Evolutionary conservation across 345 rosid genomes (phyloP).

Genomic region (Camelina hispida): DNA sequence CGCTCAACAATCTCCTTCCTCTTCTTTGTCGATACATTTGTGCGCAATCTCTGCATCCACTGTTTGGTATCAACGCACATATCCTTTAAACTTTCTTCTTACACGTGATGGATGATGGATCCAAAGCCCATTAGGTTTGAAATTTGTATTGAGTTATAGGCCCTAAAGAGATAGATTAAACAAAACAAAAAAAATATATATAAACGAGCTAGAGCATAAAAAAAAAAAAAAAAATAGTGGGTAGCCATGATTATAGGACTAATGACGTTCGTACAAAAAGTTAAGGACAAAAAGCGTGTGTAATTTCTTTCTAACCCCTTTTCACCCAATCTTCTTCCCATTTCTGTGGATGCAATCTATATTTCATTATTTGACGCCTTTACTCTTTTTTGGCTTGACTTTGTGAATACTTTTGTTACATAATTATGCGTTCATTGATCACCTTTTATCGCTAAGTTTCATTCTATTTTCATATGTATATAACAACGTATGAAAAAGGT

Average conservation of each 20-base stretch:
- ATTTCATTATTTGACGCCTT: background rate
- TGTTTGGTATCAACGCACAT: no score
- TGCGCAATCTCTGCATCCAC: background rate
- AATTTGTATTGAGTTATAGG: background rate
- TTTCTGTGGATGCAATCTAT: background rate
- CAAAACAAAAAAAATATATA: background rate
- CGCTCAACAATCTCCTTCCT: background rate
- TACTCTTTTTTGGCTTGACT: background rate
- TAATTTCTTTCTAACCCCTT: background rate
- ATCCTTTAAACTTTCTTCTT: no score
- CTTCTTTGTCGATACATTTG: background rate
- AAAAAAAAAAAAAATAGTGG: background rate
- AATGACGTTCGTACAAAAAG: slow-evolving; percentile 9
- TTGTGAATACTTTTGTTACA: background rate
- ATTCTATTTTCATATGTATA: background rate
- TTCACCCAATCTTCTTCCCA: slow-evolving; percentile 21
- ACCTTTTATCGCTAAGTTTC: background rate
- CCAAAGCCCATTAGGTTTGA: background rate
- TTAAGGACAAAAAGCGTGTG: slow-evolving; percentile 13
- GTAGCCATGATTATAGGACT: background rate
- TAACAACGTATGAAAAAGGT: background rate
- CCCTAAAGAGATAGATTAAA: background rate
- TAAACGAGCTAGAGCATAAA: background rate
- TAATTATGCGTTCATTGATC: background rate
- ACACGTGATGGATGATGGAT: no score